Evolutionary conservation across 2,329 filamentous ascomycete genomes (phyloP), one percentile per base, ranked within the genome.

Genomic region (Pseudocercospora fijiensis): DNA sequence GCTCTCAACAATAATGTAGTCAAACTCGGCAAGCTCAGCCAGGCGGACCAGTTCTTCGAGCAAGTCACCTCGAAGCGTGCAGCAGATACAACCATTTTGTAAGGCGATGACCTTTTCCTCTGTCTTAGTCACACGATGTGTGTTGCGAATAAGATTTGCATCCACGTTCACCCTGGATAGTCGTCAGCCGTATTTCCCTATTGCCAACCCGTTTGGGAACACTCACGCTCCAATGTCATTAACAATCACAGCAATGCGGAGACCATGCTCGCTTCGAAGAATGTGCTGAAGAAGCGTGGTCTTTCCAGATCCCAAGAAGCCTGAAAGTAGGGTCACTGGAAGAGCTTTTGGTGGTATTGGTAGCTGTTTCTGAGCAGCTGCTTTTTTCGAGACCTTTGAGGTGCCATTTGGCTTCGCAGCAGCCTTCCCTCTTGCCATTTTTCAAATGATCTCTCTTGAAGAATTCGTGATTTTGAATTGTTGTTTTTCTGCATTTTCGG

Each of bases 1-100:
- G 71, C 87, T 90, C 74, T 91, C 88, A 47, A 90, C 88, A 43
- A 90, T 79, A 26, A 91, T 85, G 73, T 91, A 91, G 73, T 91
- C 87, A 41, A 91, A 88, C 57, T 83, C 79, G 18, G 85, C 82
- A 0, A 86, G 80, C 71, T 87, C 84, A 0, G 88, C 83, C 1
- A 91, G 79, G 0, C 82, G 82, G 0, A 88, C 88, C 0, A 91
- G 82, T 72, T 91, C 89, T 64, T 89, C 85, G 0, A 92, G 81
- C 1, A 91, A 76, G 61, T 91, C 89, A 0, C 88, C 88, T 3
- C 89, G 85, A 0, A 91, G 80, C 0, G 88, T 91, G 70, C 89
- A 92, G 79, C 89, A 92, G 70, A 92, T 92, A 68, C 89, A 91
- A 9, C 89, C 88, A 63, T 75, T 75, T 47, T 75, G 73, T 13